Percentiles rank a stretch among this genome's conserved stretches.
Conservation (phyloP, 768 basidiomycete genomes). For the Mycena epipterygia region DNA sequence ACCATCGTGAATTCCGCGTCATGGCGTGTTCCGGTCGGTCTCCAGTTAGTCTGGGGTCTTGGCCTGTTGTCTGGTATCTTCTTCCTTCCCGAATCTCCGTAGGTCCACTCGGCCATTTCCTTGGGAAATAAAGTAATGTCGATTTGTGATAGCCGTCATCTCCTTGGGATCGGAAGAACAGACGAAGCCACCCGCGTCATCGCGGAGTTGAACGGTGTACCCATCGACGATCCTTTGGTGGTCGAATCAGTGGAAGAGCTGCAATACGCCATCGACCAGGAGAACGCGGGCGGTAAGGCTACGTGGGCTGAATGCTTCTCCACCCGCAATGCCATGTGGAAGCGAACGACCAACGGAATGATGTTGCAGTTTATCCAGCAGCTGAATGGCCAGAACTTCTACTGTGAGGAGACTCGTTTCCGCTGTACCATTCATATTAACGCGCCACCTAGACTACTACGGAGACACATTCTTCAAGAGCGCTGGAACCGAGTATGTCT, state of each 20-base stretch:
- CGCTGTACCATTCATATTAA: constrained; percentile 23
- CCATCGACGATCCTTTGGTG: constrained; percentile 69
- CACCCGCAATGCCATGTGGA: constrained; percentile 74
- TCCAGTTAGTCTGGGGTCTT: constrained; percentile 80
- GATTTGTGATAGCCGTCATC: constrained; percentile 64
- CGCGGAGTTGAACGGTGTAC: constrained; percentile 75
- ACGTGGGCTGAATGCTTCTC: constrained; percentile 87
- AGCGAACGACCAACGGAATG: constrained; percentile 84
- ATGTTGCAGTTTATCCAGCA: constrained; percentile 88
- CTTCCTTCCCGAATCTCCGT: constrained; percentile 87
- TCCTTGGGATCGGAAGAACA: constrained; percentile 68
- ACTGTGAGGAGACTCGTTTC: constrained; percentile 61
- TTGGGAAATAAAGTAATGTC: background rate
- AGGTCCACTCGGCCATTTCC: constrained; percentile 43
- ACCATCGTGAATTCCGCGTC: constrained; percentile 68
- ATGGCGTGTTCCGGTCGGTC: constrained; percentile 82
- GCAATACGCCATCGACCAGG: constrained; percentile 72
- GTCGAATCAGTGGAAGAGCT: constrained; percentile 74
- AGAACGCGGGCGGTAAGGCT: constrained; percentile 86
- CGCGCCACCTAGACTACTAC: constrained; percentile 71
- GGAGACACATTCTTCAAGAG: constrained; percentile 86
- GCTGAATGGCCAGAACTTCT: constrained; percentile 86
- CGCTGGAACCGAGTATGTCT: constrained; percentile 70
- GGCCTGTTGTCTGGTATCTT: constrained; percentile 77
- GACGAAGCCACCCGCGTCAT: constrained; percentile 74